Conservation (phyloP, 2,329 filamentous ascomycete species). For the Epichloe glyceriae region DNA sequence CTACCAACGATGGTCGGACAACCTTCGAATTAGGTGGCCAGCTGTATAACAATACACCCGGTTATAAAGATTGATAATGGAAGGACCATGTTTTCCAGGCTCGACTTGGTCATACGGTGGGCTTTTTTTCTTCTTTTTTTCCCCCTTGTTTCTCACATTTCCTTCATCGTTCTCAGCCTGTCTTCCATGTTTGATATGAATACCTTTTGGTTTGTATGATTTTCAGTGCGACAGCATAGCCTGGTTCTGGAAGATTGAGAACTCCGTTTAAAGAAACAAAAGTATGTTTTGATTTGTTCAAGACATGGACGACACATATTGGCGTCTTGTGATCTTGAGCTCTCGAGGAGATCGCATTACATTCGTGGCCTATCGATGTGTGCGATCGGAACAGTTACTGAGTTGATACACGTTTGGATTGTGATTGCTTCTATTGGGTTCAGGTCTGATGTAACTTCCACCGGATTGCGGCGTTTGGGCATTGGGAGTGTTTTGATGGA, state of each 20-base stretch:
- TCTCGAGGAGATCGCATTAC: neutral
- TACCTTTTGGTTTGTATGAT: slow-evolving; percentile 9
- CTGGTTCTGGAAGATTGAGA: slow-evolving; percentile 7
- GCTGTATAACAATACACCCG: slow-evolving; percentile 16
- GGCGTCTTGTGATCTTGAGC: neutral
- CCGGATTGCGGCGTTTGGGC: slow-evolving; percentile 6
- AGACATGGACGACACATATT: slow-evolving; percentile 2
- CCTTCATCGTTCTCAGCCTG: neutral
- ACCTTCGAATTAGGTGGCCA: slow-evolving; percentile 60
- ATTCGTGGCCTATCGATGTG: neutral
- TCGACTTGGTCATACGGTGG: neutral
- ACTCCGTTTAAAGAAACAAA: neutral
- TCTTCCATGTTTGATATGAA: slow-evolving; percentile 3
- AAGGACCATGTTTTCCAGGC: neutral
- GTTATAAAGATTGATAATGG: neutral
- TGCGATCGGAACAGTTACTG: neutral
- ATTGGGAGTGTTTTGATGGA: slow-evolving; percentile 1
- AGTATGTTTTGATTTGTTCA: slow-evolving; percentile 5
- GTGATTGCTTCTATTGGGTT: neutral
- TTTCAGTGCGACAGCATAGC: slow-evolving; percentile 9
- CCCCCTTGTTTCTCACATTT: neutral
- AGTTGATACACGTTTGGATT: neutral
- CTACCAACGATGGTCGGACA: slow-evolving; percentile 82
- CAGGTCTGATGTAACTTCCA: neutral
- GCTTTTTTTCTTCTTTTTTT: too few species aligned